A percentile compares a stretch with the other conserved stretches of the same genome.
phyloP scores from a whole-genome alignment of 139 green algal genomes.

The Pseudopediastrum boryanum region DNA sequence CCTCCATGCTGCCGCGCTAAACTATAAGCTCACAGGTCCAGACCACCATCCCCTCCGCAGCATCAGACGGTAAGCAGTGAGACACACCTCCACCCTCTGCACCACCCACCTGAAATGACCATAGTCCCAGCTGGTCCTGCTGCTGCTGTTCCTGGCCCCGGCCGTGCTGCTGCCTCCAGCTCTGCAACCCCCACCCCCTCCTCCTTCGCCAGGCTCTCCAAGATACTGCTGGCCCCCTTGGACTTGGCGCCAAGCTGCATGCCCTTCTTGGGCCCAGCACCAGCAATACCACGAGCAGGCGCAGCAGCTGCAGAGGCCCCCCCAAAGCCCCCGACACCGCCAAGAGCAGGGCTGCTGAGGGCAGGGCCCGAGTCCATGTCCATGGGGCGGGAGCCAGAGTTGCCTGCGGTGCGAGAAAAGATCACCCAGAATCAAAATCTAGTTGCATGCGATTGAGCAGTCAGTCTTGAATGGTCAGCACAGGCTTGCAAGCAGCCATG shows the following conservation, averaged over 20 bases:
- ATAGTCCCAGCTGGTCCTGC: constrained; percentile 7
- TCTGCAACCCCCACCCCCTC: constrained; percentile 78
- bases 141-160: neutral
- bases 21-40: too few relatives aligned
- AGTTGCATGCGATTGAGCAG: too few relatives aligned
- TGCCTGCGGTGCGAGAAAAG: too few relatives aligned
- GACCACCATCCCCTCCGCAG: too few relatives aligned
- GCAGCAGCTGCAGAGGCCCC: neutral
- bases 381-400: neutral
- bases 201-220: constrained; percentile 80
- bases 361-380: constrained; percentile 29
- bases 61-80: neutral
- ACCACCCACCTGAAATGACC: constrained; percentile 33
- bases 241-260: constrained; percentile 92
- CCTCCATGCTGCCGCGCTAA: too few relatives aligned
- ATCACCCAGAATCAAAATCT: too few relatives aligned
- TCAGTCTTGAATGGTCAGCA: too few relatives aligned
- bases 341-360: constrained; percentile 1
- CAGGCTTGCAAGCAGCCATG: too few relatives aligned
- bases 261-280: constrained; percentile 48
- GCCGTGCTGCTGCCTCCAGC: constrained; percentile 39
- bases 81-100: neutral
- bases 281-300: constrained; percentile 3
- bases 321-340: constrained; percentile 35
- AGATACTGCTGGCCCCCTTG: constrained; percentile 75